phyloP scores from a whole-genome alignment of 75 land plant species.

The Gnetum montanum region DNA sequence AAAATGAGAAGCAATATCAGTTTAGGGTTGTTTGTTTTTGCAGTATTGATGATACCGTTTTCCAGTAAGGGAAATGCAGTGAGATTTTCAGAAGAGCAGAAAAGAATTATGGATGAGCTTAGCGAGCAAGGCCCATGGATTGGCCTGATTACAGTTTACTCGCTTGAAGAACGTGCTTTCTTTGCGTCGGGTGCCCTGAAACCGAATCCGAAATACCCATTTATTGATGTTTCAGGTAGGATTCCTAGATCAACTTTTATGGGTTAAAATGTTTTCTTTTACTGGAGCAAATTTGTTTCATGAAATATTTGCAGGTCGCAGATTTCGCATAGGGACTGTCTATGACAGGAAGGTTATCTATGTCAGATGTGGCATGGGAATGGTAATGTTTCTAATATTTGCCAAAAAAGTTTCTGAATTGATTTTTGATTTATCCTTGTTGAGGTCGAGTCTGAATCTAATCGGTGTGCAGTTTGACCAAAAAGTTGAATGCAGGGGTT shows the following conservation, averaged over 20 bases:
- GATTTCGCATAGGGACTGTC: constrained; percentile 15
- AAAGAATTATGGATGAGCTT: constrained; percentile 1
- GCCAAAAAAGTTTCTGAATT: too few relatives aligned
- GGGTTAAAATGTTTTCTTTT: not conserved
- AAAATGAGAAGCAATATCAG: too few relatives aligned
- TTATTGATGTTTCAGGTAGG: constrained; percentile 15
- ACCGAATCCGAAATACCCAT: constrained; percentile 10
- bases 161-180: constrained; percentile 16
- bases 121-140: constrained; percentile 9
- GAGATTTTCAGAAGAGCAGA: not conserved
- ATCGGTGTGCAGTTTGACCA: not conserved
- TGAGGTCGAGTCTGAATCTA: too few relatives aligned
- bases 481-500: constrained; percentile 32
- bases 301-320: constrained; percentile 9
- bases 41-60: too few relatives aligned
- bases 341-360: constrained; percentile 9
- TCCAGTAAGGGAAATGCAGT: too few relatives aligned
- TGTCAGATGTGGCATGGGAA: constrained; percentile 18
- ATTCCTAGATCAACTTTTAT: not conserved
- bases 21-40: too few relatives aligned
- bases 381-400: too few relatives aligned
- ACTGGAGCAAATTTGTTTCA: not conserved
- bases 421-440: too few relatives aligned
- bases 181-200: constrained; percentile 2
- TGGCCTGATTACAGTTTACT: constrained; percentile 11